A percentile compares a stretch with the other conserved stretches of the same genome.
Conservation (phyloP, 495 filamentous ascomycete species). For the Aspergillus panamensis region DNA sequence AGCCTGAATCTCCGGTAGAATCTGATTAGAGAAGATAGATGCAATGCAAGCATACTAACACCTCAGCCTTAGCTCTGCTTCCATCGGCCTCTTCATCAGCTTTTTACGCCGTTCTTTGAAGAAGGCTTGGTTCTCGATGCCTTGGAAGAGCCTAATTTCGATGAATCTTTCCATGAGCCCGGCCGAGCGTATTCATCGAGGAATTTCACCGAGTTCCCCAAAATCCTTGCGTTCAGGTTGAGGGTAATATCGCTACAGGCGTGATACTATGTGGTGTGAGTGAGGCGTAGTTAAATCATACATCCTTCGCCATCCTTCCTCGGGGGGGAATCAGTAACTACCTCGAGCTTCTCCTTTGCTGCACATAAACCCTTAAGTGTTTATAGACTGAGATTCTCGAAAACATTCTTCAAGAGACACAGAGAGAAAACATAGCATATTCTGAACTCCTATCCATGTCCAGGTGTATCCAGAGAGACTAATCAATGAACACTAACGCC, state of each 20-base stretch:
- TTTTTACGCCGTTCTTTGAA: constrained; percentile 4
- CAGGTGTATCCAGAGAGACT: background rate
- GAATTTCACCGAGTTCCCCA: background rate
- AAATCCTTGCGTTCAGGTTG: background rate
- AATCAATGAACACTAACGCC: background rate
- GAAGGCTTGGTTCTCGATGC: constrained; percentile 4
- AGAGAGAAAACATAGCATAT: no score
- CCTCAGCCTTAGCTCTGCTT: background rate
- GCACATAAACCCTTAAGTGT: no score
- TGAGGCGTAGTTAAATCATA: no score
- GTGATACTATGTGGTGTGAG: no score
- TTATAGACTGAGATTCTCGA: no score
- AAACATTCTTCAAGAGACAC: no score
- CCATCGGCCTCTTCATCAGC: constrained; percentile 5
- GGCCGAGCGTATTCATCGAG: background rate
- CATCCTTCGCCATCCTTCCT: no score
- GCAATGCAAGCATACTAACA: background rate
- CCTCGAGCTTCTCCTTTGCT: no score
- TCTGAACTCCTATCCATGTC: background rate
- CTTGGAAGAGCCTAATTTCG: constrained; percentile 3
- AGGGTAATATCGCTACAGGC: background rate
- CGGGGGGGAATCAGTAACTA: no score
- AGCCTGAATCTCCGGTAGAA: background rate
- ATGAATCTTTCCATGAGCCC: background rate
- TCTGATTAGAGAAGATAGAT: background rate